Evolutionary conservation across 805 yeast species (phyloP), one percentile per base, ranked within the genome.

Genomic region (Torulaspora microellipsoides): DNA sequence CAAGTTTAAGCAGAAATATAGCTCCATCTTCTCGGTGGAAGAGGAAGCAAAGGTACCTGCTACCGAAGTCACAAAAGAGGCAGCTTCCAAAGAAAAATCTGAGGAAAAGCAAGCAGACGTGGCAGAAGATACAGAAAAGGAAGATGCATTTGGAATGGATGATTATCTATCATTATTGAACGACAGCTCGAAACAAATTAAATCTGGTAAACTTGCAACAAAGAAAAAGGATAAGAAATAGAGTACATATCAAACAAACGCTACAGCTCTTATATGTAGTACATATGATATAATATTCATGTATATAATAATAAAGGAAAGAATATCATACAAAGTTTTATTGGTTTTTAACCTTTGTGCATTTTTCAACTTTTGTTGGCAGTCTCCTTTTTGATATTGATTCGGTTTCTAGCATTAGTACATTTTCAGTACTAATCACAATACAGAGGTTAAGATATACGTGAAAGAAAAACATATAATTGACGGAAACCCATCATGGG

Each of bases 1-100:
- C 64, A 82, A 77, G 64, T 85, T 85, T 73, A 83, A 78, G 63
- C 77, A 78, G 63, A 83, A 75, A 62, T 85, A 75, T 59, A 54
- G 59, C 15, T 67, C 83, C 2, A 67, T 71, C 13, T 80, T 77
- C 43, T 69, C 70, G 13, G 67, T 70, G 31, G 67, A 65, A 43
- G 67, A 62, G 31, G 43, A 38, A 6, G 25, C 41, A 8, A 47
- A 38, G 31, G 45, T 33, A 25, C 20, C 43, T 15, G 36, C 32
- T 6, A 39, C 34, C 7, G 46, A 30, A n/a, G 36, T 40, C 14
- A 32, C 36, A 17, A 42, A 48, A 34, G 43, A 45, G 13, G 48
- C 40, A 28, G 53, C 33, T 4, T 11, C 39, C 15, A 15, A 36
- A 15, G 36, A 38, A 11, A 27, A 15, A 11, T 27, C 47, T n/a